phyloP scores from a whole-genome alignment of 1,139 yeast genomes.

The Geotrichum reessii region DNA sequence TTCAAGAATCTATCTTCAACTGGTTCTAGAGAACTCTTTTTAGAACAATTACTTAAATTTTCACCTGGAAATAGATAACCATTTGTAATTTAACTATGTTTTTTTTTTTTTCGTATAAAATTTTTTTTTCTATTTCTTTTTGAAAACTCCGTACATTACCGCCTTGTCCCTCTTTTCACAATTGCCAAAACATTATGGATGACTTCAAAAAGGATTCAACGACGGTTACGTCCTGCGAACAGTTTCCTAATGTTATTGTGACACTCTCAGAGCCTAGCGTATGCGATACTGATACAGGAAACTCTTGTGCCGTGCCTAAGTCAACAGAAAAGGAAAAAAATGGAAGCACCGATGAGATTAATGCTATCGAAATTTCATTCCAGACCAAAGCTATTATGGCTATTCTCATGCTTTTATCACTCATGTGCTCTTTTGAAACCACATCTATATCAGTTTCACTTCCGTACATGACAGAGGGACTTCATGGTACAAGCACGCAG shows the following conservation, averaged over 20 bases:
- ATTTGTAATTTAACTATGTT: no score
- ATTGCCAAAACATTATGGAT: not conserved
- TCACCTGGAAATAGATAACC: not conserved
- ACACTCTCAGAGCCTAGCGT: not conserved
- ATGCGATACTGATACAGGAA: not conserved
- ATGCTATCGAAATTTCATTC: conserved; percentile 8
- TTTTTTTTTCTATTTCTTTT: not conserved
- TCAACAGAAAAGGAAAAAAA: not conserved
- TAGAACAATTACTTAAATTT: not conserved
- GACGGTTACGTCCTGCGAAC: not conserved
- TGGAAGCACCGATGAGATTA: not conserved
- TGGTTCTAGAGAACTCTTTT: not conserved
- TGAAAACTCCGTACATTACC: not conserved
- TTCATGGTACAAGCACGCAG: conserved; percentile 28
- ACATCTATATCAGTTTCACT: conserved; percentile 29
- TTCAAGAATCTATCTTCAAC: not conserved
- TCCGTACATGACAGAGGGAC: conserved; percentile 26
- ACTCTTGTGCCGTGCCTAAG: not conserved
- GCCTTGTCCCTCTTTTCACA: not conserved
- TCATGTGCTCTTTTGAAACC: conserved; percentile 28
- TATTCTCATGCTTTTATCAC: conserved; percentile 22
- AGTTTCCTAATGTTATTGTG: not conserved
- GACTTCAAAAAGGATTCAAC: not conserved
- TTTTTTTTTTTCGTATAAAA: not conserved
- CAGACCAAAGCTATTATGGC: conserved; percentile 18